Evolutionary conservation across 2,329 filamentous ascomycete genomes (phyloP), one percentile per base, ranked within the genome.

Genomic region (Aspergillus calidoustus): DNA sequence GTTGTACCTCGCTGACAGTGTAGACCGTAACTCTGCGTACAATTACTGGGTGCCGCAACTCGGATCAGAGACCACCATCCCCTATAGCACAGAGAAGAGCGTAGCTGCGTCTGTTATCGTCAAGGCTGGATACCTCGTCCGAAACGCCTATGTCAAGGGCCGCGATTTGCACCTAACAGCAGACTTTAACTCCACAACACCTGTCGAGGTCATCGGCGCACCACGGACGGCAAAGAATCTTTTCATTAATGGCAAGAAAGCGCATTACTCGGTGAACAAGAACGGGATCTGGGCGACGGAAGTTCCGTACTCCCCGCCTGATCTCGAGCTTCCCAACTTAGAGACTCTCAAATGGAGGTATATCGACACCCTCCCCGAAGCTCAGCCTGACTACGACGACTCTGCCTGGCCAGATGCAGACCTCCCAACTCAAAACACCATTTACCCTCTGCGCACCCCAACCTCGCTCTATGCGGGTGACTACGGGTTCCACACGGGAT

Each of bases 401-500:
- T 84, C 84, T 3, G 74, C 76, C 6, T 95, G 91, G 91, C 82
- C 82, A 0, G 67, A 71, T 0, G 91, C 90, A 0, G 77, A 88
- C 62, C 79, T 86, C 6, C 80, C 77, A 2, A 88, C 87, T 1
- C 85, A 85, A 71, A 92, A 92, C 73, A 86, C 84, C 0, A 78
- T 81, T 19, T 70, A 76, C 23, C 77, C 82, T 2, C 77, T 89
- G 2, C 83, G 80, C 0, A 93, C 91, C 0, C 87, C 89, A 0
- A 87, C 85, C 0, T 88, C 86, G 0, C 83, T 93, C 0, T 91
- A 89, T 69, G 83, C 82, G 0, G 85, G 85, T 17, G 91, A 93
- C 74, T 93, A 93, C 69, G 90, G 90, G 25, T 93, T 87, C 75
- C 82, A 91, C 72, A 83, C 87, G 0, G 90, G 91, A 3, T 85